Evolutionary conservation across 345 rosid species (phyloP).

Genomic region (Eucalyptus erythrocorys): DNA sequence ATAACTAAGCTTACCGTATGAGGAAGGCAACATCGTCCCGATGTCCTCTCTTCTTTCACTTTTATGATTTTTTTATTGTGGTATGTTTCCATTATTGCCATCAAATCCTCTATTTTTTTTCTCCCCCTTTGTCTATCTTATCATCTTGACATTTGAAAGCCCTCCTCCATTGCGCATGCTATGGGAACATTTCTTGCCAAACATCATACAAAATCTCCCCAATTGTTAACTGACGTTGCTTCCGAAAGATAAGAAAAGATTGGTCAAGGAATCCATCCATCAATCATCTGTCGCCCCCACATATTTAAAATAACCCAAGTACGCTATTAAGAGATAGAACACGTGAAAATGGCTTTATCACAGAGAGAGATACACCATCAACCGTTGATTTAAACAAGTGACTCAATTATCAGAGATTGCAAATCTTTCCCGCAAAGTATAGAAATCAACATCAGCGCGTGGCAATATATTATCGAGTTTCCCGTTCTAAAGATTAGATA

Average conservation of each 20-base stretch:
- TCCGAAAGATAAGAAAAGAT: not conserved
- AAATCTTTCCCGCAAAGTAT: not conserved
- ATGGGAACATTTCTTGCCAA: not conserved
- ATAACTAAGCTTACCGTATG: not conserved
- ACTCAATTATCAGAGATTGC: not conserved
- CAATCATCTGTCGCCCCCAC: not conserved
- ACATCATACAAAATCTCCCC: not conserved
- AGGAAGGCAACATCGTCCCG: not conserved
- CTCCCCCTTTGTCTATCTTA: not conserved
- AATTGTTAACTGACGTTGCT: not conserved
- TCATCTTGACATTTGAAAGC: not conserved
- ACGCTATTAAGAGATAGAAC: not conserved
- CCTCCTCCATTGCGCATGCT: not conserved
- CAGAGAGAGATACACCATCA: not conserved
- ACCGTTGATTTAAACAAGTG: not conserved
- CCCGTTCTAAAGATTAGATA: not conserved
- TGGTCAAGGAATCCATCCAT: not conserved
- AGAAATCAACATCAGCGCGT: not conserved
- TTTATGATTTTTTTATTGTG: not conserved
- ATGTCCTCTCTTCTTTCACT: not conserved
- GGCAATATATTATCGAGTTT: not conserved
- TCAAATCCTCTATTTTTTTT: not conserved
- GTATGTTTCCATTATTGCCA: not conserved
- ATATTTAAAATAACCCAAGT: accelerated
- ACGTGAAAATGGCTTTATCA: not conserved